Conservation (phyloP, 2,329 filamentous ascomycete species). For the Myrmaecium sp. region DNA sequence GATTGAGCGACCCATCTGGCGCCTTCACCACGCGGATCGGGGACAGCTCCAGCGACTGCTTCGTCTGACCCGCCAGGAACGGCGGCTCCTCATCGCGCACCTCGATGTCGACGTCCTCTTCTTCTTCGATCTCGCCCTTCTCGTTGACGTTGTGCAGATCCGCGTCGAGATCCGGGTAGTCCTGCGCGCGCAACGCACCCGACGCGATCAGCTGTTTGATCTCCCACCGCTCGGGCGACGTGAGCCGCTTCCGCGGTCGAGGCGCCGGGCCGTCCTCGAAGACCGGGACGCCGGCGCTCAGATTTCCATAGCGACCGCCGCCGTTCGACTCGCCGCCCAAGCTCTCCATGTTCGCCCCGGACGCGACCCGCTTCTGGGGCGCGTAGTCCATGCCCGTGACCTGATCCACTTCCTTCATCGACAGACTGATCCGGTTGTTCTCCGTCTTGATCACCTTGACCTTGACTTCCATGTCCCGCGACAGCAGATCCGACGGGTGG, state of each 20-base stretch:
- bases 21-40: slow-evolving; percentile 95
- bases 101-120: slow-evolving; percentile 95
- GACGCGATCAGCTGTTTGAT: slow-evolving; percentile 93
- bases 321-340: slow-evolving; percentile 43
- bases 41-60: slow-evolving; percentile 84
- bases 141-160: slow-evolving; percentile 66
- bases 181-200: slow-evolving; percentile 77
- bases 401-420: slow-evolving; percentile 97
- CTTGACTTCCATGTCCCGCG: slow-evolving; percentile 67
- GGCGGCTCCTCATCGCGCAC: slow-evolving; percentile 92
- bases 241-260: slow-evolving; percentile 76
- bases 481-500: slow-evolving; percentile 76
- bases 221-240: slow-evolving; percentile 93
- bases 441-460: slow-evolving; percentile 87
- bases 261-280: slow-evolving; percentile 42
- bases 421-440: slow-evolving; percentile 64
- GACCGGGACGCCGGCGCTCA: slow-evolving; percentile 39
- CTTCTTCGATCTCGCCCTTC: slow-evolving; percentile 75
- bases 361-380: slow-evolving; percentile 61
- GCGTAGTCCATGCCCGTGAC: slow-evolving; percentile 67
- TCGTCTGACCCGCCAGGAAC: slow-evolving; percentile 89
- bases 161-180: slow-evolving; percentile 88
- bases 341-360: slow-evolving; percentile 77
- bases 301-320: slow-evolving; percentile 34
- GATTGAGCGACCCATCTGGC: slow-evolving; percentile 93